A percentile compares a stretch with the other conserved stretches of the same genome.
Evolutionary conservation across 257 asterid genomes (phyloP).

Genomic region (Scutellaria baicalensis): DNA sequence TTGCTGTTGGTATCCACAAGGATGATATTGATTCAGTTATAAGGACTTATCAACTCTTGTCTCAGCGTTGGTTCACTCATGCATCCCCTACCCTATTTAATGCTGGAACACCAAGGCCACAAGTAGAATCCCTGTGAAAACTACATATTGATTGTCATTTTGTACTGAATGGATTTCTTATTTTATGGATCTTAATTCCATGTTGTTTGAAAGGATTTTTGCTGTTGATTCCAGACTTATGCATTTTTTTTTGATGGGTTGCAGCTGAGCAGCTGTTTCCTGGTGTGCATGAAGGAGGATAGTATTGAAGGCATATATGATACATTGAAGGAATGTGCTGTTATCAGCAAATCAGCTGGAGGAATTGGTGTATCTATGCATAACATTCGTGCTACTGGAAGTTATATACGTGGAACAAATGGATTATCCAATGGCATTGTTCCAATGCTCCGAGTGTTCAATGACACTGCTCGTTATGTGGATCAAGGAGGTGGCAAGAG

Average conservation of each 20-base stretch:
- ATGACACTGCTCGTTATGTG: slow-evolving; percentile 94
- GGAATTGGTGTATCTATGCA: slow-evolving; percentile 93
- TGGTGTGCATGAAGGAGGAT: slow-evolving; percentile 95
- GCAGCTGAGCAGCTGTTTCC: slow-evolving; percentile 96
- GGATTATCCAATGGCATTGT: slow-evolving; percentile 95
- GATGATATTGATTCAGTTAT: slow-evolving; percentile 71
- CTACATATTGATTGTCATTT: not conserved
- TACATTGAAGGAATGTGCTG: slow-evolving; percentile 96
- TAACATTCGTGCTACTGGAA: slow-evolving; percentile 94
- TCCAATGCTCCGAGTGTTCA: slow-evolving; percentile 93
- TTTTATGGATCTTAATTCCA: not conserved
- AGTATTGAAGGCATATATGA: slow-evolving; percentile 96
- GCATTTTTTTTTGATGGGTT: not conserved
- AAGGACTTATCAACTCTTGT: slow-evolving; percentile 80
- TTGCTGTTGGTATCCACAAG: slow-evolving; percentile 90
- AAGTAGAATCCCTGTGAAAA: slow-evolving; percentile 33
- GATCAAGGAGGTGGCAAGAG: slow-evolving; percentile 99
- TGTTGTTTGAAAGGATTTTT: not conserved
- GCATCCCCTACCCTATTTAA: slow-evolving; percentile 97
- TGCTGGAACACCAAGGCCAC: slow-evolving; percentile 98
- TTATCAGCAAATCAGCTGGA: slow-evolving; percentile 97
- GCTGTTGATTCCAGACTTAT: not conserved
- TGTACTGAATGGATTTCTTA: not conserved
- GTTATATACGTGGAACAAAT: slow-evolving; percentile 96
- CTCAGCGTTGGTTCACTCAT: slow-evolving; percentile 95